Base-by-base conservation (phyloP, 2,329 filamentous ascomycete genomes). In the Aaosphaeria arxii region DNA sequence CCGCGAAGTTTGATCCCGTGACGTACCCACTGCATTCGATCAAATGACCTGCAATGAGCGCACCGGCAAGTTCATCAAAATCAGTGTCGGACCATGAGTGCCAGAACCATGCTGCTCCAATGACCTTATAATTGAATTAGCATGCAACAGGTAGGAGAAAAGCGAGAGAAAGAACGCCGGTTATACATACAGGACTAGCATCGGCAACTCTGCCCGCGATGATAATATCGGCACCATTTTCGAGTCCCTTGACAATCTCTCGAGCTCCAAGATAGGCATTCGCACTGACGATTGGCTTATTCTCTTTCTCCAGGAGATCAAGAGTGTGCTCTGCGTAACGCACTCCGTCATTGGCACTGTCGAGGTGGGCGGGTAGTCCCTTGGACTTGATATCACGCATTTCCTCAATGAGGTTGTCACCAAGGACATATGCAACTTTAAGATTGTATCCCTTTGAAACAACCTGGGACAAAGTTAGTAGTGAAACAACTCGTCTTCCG, bases 71-170 rank as follows among this genome's bases (percentile, higher is more conserved):
- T 13, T 68, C 55, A 49, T 83, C 74, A 17, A 74, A 79, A 28
- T 76, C 70, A 0, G 66, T 71, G 11, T 75, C 71, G 0, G 52
- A 50, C 81, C 80, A 84, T 1, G 70, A 65, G 45, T 83, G 73
- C 75, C 79, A 84, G 67, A 73, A 83, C 56, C 75, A 76, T 0
- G 80, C 80, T 0, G 79, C 78, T 0, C 76, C 81, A 48, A 83
- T 81, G 0, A 81, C 78, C 59, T 66, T 11, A 1, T 7, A 3
- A 11, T 9, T 9, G 2, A 36, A n/a, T 36, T n/a, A 36, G 33
- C 3, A 24, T 3, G 2, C 3, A 24, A 24, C 17, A 3, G 2
- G 17, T 36, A n/a, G 33, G 33, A 35, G 32, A 7, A 35, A 35
- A 35, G 32, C 32, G 32, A n/a, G 32, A 7, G 32, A n/a, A 35